Base-by-base conservation (phyloP, 208 protist genomes). In the Novymonas esmeraldas region DNA sequence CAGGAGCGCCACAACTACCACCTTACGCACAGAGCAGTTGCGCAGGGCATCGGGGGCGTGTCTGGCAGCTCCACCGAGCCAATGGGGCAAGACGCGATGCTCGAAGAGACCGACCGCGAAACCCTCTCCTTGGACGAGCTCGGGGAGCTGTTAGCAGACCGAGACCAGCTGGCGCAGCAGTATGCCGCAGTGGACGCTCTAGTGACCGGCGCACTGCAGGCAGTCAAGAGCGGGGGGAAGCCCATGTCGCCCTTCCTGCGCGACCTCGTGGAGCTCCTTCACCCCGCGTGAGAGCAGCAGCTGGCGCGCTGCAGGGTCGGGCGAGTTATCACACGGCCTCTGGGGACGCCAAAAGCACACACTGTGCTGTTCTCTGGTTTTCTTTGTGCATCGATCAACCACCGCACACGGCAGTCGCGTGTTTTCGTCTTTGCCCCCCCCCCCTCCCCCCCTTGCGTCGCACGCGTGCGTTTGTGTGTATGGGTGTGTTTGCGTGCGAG, bases 91-190 rank as follows among this genome's bases (percentile, higher is more conserved):
- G 51, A 64, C 45, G 24, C 24, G 0, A 22, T 14, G 18, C 50
- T 57, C 31, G 31, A 22, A 2, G 56, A 59, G 18, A 59, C 63
- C 14, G 70, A 36, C 9, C 50, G 66, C 51, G 41, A 72, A n/a
- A 77, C 58, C 16, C 71, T 85, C 46, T 83, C 82, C 31, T 68
- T 94, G 20, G 70, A 85, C 46, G 74, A 89, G 49, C 70, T 94
- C 20, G 83, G 85, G 6, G 18, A 61, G 45, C 52, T 92, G 33
- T 49, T 91, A n/a, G 89, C 90, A 49, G 81, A 92, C 56, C 62
- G 89, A 10, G 89, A 94, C 61, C 50, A 58, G 2, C 67, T 94
- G 18, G 70, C 74, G 55, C 77, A 85, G 33, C 73, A 78, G 62
- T 82, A 79, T 44, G 64, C 46, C 9, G 49, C 69, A 2, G 20